Base-by-base conservation (phyloP, 1,284 basidiomycete species). In the Ganoderma resinaceum region DNA sequence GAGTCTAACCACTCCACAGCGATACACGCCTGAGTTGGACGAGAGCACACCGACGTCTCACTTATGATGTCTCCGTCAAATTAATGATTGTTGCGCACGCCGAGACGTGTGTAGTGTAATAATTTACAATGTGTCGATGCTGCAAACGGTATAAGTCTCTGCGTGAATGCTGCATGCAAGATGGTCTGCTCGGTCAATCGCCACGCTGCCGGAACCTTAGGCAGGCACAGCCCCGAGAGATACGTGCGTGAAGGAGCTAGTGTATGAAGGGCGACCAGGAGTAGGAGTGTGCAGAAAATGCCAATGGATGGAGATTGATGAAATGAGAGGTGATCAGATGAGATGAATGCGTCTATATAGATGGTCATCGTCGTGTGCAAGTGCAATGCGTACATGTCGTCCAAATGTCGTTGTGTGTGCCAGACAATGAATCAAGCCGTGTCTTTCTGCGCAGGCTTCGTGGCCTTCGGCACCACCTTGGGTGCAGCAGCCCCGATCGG, bases 51-150 rank as follows among this genome's bases (percentile, higher is more conserved):
- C n/a, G n/a, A 20, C 57, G 3, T 9, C 35, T n/a, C 37, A 9
- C 9, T 40, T 20, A 14, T n/a, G 5, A 40, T 23, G 2, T 35
- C 35, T 8, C 46, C 26, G 26, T 57, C n/a, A 43, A 49, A 29
- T 57, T 38, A 43, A 64, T 58, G 29, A 35, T 31, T 40, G 38
- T 43, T 33, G 57, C 40, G 33, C 58, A 38, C 35, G 58, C 35
- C 38, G n/a, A 38, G 37, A n/a, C n/a, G 26, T 40, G 40, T 66
- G 63, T 67, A 65, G 49, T 66, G 63, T 49, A 9, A 72, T 72
- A 72, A 70, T 70, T 67, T 72, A 72, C 71, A 72, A 61, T 64
- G 62, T 38, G 31, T 37, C 33, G 57, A 42, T 63, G 62, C 9
- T 43, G 65, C 67, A 52, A 57, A 60, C 52, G 59, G n/a, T n/a